Base-by-base conservation (phyloP, 176 grass and related monocot species). In the Triticum monococcum region DNA sequence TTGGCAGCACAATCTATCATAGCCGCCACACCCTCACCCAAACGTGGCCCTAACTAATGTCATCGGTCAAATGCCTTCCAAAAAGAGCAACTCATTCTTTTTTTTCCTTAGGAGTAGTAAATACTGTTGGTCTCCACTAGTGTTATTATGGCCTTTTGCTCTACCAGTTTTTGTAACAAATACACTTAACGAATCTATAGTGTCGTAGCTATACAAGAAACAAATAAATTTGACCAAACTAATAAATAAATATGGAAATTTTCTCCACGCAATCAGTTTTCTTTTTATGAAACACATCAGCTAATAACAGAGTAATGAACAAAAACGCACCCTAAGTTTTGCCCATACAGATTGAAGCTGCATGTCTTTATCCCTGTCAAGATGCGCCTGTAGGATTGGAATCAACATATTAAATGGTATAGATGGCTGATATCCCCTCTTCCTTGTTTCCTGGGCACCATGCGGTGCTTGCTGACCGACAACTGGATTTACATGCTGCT, bases 321-420 rank as follows among this genome's bases (percentile, higher is more conserved):
- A 88, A 81, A 81, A 60, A 87, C 83, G 1, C 36, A 99, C 97
- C 90, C 92, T 94, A 85, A 99, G 89, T 92, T 94, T 93, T 63
- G 85, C 68, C 86, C 95, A 99, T 72, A 96, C 82, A 80, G 89
- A 63, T 87, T 93, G 92, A 92, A 99, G 90, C 72, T 99, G 97
- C 97, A 96, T 99, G 61, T 93, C 92, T 91, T 93, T 94, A 75
- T 99, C 97, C 88, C 95, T 99, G 63, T 99, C 94, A 77, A 99
- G 92, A 77, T 96, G 97, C 38, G 90, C 94, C 52, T 91, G 90
- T 89, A 99, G 86, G 48, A 96, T 91, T 24, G 94, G 97, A 90
- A 99, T 99, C 57, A 99, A 83, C 97, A 99, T 85, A 68, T 99
- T 93, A 81, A 99, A 99, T 69, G 97, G 94, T 90, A 99, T 99